Percentiles rank a stretch among this genome's conserved stretches.
Conservation (phyloP, 2,329 filamentous ascomycete genomes). For the Ophiocordyceps robertsii region DNA sequence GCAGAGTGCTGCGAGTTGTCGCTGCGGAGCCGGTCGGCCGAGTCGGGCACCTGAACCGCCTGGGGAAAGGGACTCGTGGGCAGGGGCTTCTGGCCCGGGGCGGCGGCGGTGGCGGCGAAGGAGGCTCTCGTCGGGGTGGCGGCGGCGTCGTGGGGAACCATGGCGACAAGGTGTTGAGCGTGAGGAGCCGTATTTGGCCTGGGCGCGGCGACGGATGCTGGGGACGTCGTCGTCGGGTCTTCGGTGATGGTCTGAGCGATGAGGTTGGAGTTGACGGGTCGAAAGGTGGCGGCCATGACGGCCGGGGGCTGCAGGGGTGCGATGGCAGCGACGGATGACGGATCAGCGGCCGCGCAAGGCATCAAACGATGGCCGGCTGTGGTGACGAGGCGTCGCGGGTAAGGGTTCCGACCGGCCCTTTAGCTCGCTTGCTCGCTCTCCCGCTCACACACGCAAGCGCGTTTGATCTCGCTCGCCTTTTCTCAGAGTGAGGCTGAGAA, state of each 20-base stretch:
- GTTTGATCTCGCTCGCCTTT: background rate
- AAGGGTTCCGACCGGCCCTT: background rate
- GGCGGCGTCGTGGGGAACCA: constrained; percentile 29
- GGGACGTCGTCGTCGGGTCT: constrained; percentile 17
- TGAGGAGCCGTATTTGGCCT: constrained; percentile 23
- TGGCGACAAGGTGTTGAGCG: constrained; percentile 10
- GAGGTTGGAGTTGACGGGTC: constrained; percentile 31
- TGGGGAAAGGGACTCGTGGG: constrained; percentile 39
- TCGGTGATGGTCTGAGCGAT: constrained; percentile 17
- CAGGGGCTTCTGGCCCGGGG: constrained; percentile 37
- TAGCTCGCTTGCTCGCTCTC: background rate
- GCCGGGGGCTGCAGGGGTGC: background rate
- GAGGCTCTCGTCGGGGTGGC: constrained; percentile 48
- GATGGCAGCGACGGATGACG: background rate
- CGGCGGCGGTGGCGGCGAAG: constrained; percentile 24
- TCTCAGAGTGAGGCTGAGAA: constrained; percentile 11
- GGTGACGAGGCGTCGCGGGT: background rate
- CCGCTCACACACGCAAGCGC: background rate
- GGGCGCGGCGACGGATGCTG: constrained; percentile 10
- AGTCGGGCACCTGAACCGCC: constrained; percentile 31
- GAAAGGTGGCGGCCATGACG: constrained; percentile 34
- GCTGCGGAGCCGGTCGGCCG: constrained; percentile 22
- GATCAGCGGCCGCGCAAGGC: background rate
- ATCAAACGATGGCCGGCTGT: background rate
- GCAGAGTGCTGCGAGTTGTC: constrained; percentile 48